Conservation (phyloP, 306 rosid genomes). For the Vachellia collinsii region DNA sequence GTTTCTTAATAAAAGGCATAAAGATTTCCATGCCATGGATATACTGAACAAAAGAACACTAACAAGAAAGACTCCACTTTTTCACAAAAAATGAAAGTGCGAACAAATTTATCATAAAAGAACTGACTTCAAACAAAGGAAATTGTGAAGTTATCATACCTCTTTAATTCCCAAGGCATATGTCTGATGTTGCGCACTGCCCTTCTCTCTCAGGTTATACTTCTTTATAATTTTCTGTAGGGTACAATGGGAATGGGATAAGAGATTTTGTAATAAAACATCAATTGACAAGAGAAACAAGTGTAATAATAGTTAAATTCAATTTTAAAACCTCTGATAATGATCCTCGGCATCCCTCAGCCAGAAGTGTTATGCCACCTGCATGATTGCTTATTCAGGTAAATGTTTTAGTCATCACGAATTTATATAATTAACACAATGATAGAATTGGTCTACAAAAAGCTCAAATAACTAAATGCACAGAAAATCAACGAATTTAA, state of each 20-base stretch:
- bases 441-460: constrained; percentile 22
- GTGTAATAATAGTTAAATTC: constrained; percentile 31
- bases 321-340: constrained; percentile 78
- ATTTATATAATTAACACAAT: background rate
- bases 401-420: background rate
- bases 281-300: constrained; percentile 25
- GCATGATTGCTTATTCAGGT: constrained; percentile 35
- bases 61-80: constrained; percentile 13
- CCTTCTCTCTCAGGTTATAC: constrained; percentile 80
- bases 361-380: constrained; percentile 79
- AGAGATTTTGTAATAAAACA: constrained; percentile 27
- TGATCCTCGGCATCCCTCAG: constrained; percentile 98
- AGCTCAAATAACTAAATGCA: constrained; percentile 27
- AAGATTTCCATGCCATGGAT: background rate
- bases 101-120: background rate
- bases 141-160: constrained; percentile 44
- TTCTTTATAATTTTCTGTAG: constrained; percentile 70
- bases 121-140: background rate
- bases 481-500: constrained; percentile 6
- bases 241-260: constrained; percentile 17
- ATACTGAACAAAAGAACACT: constrained; percentile 22
- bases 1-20: constrained; percentile 8
- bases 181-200: constrained; percentile 85
- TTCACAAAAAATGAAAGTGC: constrained; percentile 17
- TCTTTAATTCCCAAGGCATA: constrained; percentile 96